Evolutionary conservation across 768 basidiomycete genomes (phyloP), one percentile per base, ranked within the genome.

Genomic region (Asterophora lycoperdoides): DNA sequence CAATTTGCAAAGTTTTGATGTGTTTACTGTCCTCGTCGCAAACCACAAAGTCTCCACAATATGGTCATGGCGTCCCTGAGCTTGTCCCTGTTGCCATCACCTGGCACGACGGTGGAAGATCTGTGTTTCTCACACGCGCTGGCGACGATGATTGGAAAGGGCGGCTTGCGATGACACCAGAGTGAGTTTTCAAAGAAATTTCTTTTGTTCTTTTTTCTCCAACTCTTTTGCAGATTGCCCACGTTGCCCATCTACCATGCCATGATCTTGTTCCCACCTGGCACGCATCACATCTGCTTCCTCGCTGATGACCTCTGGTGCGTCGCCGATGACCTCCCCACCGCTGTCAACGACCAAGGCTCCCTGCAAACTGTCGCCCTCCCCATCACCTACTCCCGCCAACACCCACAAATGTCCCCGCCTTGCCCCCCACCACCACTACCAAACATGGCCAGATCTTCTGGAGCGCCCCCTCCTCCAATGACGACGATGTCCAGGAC

Each of bases 361-460:
- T 87, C 86, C 20, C 75, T 98, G 91, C 95, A 45, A 98, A 98
- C 69, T 97, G 84, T 98, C 49, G 83, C 86, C 37, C 86, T 90
- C 1, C 67, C 75, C 34, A 60, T 69, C 15, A 64, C 50, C 47
- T 64, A 61, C 52, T 65, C 41, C 58, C 34, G 54, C 56, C 52
- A 47, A 41, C 54, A 62, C 60, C 64, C 28, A 38, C 54, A 41
- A 43, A 52, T 48, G 7, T 44, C 59, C 46, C 56, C 61, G 7
- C 62, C 61, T n/a, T 60, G 70, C 42, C 55, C 65, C 18, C 64
- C 67, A 5, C 68, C 65, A 11, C 54, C 63, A 14, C 52, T 44
- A 57, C 48, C 32, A 44, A 46, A 28, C 55, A 70, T 1, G 74
- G 71, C 10, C 73, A 71, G 23, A 70, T 68, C 46, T 72, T 73